Conservation (phyloP, 2,329 filamentous ascomycete species). For the Ceratocystis alfenasii region DNA sequence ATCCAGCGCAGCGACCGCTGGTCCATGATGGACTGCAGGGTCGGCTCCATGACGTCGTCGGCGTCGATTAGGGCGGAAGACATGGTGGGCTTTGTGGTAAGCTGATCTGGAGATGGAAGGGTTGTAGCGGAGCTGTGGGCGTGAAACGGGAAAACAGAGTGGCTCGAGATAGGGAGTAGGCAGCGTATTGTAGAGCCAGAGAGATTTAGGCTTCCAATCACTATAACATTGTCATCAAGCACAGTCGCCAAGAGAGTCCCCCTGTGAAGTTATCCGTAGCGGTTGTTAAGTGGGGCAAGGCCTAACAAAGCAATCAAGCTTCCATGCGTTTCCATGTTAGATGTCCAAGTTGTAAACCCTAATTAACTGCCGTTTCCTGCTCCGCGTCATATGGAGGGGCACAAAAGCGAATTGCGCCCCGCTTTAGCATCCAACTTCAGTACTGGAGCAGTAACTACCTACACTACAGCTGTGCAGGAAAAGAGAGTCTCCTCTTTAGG, state of each 20-base stretch:
- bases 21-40: slow-evolving; percentile 86
- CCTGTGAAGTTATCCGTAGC: background rate
- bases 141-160: background rate
- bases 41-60: slow-evolving; percentile 76
- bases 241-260: background rate
- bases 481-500: background rate
- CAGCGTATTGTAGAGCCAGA: background rate
- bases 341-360: background rate
- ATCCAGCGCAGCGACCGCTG: slow-evolving; percentile 96
- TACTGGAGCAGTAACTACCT: background rate
- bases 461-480: too few species aligned
- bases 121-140: background rate
- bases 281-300: slow-evolving; percentile 1
- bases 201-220: background rate
- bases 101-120: background rate
- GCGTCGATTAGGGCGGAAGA: slow-evolving; percentile 33
- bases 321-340: slow-evolving; percentile 1
- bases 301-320: background rate
- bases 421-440: background rate
- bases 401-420: background rate
- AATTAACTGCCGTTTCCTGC: background rate
- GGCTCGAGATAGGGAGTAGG: background rate
- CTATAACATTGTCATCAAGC: background rate
- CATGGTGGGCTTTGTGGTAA: slow-evolving; percentile 26
- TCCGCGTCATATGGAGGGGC: background rate